phyloP scores from a whole-genome alignment of 768 basidiomycete genomes.

The Boletus edulis region DNA sequence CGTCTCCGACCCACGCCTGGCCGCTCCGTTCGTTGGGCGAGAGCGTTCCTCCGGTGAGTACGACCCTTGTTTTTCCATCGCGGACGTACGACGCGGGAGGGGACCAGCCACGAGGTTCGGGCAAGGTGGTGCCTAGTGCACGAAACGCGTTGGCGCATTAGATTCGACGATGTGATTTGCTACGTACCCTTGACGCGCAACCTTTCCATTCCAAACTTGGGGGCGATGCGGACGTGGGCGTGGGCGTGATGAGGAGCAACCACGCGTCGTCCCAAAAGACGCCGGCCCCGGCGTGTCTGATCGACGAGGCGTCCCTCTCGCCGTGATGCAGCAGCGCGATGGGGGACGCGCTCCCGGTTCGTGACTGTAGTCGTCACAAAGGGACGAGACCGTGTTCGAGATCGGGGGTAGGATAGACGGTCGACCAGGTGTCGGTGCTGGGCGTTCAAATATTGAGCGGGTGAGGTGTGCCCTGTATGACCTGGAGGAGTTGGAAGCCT shows the following conservation, averaged over 20 bases:
- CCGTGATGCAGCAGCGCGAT: conserved; percentile 39
- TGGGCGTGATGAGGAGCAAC: conserved; percentile 7
- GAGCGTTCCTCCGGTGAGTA: conserved; percentile 17
- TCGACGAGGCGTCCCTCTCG: conserved; percentile 30
- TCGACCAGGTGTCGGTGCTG: conserved; percentile 18
- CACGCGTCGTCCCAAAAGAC: conserved; percentile 33
- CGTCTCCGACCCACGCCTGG: too few relatives aligned
- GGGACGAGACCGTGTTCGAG: conserved; percentile 31
- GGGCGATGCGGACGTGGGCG: too few relatives aligned
- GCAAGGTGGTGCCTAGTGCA: neutral
- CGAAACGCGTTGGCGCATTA: too few relatives aligned
- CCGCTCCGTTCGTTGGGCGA: too few relatives aligned
- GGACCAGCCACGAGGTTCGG: conserved; percentile 46
- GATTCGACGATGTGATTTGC: neutral
- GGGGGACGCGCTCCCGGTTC: neutral
- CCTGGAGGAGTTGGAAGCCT: conserved; percentile 18
- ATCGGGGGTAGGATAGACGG: conserved; percentile 24
- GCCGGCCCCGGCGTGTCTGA: too few relatives aligned
- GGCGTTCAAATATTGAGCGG: conserved; percentile 27
- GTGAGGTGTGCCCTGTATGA: conserved; percentile 6
- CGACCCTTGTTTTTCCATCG: conserved; percentile 24
- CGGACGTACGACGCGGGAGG: conserved; percentile 27
- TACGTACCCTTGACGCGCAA: conserved; percentile 10
- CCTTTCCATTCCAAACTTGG: conserved; percentile 25
- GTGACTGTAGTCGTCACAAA: conserved; percentile 5